A percentile compares a stretch with the other conserved stretches of the same genome.
phyloP scores from a whole-genome alignment of 805 yeast species.

The Pichia scutulata region DNA sequence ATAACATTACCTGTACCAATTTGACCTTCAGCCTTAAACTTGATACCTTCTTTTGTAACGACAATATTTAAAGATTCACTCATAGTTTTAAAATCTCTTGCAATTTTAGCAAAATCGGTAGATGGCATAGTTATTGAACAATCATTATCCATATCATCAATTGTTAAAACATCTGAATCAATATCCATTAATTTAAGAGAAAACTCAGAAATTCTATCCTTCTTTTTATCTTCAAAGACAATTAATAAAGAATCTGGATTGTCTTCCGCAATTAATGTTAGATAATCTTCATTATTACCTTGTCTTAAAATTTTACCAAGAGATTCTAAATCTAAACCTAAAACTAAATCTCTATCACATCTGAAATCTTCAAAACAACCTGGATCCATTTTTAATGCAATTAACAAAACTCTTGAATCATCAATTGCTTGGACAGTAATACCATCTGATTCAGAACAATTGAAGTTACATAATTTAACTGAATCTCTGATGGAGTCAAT shows the following conservation, averaged over 20 bases:
- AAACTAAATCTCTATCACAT: conserved; percentile 88
- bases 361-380: conserved; percentile 88
- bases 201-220: conserved; percentile 89
- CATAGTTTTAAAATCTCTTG: conserved; percentile 78
- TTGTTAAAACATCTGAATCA: conserved; percentile 87
- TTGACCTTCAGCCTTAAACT: conserved; percentile 86
- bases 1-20: conserved; percentile 83
- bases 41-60: conserved; percentile 87
- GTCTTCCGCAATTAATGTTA: conserved; percentile 79
- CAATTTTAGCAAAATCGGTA: conserved; percentile 78
- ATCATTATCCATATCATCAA: conserved; percentile 91
- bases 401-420: conserved; percentile 90
- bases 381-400: conserved; percentile 77
- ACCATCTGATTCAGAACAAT: conserved; percentile 84
- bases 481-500: conserved; percentile 93
- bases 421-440: conserved; percentile 96
- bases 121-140: conserved; percentile 84
- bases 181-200: conserved; percentile 90
- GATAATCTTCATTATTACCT: conserved; percentile 82
- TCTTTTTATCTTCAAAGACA: conserved; percentile 84
- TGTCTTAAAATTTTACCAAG: conserved; percentile 81
- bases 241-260: conserved; percentile 67
- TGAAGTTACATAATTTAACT: conserved; percentile 91
- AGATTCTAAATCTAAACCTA: conserved; percentile 87
- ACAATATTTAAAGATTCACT: conserved; percentile 81